Base-by-base conservation (phyloP, 176 grass and related monocot genomes). In the Avena insularis region DNA sequence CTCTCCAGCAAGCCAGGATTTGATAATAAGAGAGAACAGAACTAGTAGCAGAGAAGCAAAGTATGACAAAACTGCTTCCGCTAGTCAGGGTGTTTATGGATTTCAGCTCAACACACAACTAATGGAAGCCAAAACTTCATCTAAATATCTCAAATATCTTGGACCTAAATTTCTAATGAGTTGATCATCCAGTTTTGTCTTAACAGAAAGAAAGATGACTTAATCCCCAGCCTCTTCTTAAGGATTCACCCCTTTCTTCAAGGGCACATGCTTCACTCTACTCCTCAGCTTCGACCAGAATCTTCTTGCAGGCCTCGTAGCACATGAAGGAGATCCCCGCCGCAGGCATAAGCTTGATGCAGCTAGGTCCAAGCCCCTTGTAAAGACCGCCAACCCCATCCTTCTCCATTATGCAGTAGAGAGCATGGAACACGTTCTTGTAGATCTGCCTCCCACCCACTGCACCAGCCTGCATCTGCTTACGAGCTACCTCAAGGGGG, bases 271-370 rank as follows among this genome's bases (percentile, higher is more conserved):
- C 60, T 80, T 87, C 83, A 75, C 36, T 86, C 68, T 80, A 79
- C 43, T 94, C 87, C 68, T 89, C 83, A 53, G 85, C 81, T 86
- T 95, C 94, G 16, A 94, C 82, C 54, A 99, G 78, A 47, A 99
- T 96, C 87, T 96, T 99, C 87, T 99, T 97, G 78, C 97, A 99
- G 27, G 97, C 94, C 84, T 99, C 94, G 3, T 99, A 99, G 87
- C 97, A 99, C 97, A 99, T 99, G 89, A 99, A 99, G 0, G 93
- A 96, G 78, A 99, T 99, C 65, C 97, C 97, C 0, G 97, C 94
- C 2, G 97, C 97, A 51, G 97, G 97, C 83, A 99, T 92, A 57
- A 99, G 66, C 85, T 99, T 99, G 85, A 96, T 99, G 89, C 97
- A 99, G 88, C 97, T 99, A 4, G 97, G 97, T 12, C 92, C 97